Evolutionary conservation across 2,329 filamentous ascomycete genomes (phyloP).

Genomic region (Gremmenia infestans): DNA sequence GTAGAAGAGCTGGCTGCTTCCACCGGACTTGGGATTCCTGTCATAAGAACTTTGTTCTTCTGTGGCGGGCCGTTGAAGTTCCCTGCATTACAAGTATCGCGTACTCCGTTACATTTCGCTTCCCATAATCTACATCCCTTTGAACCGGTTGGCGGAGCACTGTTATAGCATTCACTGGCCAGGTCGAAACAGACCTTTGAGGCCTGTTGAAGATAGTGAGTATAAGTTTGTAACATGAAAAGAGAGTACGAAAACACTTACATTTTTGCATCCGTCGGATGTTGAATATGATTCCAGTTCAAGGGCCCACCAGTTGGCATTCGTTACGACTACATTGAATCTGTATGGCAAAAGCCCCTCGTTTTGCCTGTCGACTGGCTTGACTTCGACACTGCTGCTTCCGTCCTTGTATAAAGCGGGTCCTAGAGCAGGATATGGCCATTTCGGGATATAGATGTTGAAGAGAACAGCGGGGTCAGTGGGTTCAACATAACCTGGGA

Average conservation of each 20-base stretch:
- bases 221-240: not conserved
- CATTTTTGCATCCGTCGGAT: slow-evolving; percentile 55
- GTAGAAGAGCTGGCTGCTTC: not conserved
- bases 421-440: slow-evolving; percentile 55
- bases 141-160: slow-evolving; percentile 53
- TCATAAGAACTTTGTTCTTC: slow-evolving; percentile 35
- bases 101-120: slow-evolving; percentile 51
- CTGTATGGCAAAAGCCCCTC: slow-evolving; percentile 49
- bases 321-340: slow-evolving; percentile 53
- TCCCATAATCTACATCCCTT: slow-evolving; percentile 58
- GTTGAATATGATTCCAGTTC: slow-evolving; percentile 53
- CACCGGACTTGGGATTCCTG: not conserved
- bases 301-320: slow-evolving; percentile 67
- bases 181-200: slow-evolving; percentile 55
- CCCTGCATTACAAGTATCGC: slow-evolving; percentile 38
- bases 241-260: slow-evolving; percentile 21
- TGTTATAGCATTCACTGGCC: slow-evolving; percentile 52
- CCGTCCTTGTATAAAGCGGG: slow-evolving; percentile 36
- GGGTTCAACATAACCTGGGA: slow-evolving; percentile 59
- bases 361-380: slow-evolving; percentile 29
- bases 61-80: slow-evolving; percentile 45
- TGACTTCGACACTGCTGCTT: slow-evolving; percentile 2
- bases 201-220: slow-evolving; percentile 25
- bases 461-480: slow-evolving; percentile 53
- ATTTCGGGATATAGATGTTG: slow-evolving; percentile 55